A percentile compares a stretch with the other conserved stretches of the same genome.
Evolutionary conservation across 805 yeast species (phyloP).

Genomic region (Helenozyma baotianmanensis): DNA sequence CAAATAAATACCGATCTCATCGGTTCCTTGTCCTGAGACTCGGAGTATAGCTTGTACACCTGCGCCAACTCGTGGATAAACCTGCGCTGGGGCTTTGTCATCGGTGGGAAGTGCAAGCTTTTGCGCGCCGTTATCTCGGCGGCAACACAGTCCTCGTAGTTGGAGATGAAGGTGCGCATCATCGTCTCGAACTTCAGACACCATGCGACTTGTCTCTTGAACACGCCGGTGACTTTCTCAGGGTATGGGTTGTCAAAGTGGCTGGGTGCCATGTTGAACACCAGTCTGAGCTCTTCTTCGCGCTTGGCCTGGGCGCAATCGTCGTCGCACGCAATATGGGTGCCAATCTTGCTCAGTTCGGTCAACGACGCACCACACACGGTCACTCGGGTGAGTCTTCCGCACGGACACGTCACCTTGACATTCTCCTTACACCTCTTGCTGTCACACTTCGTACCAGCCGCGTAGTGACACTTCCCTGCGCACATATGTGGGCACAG

Average conservation of each 20-base stretch:
- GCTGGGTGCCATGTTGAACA: constrained; percentile 39
- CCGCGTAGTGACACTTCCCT: constrained; percentile 58
- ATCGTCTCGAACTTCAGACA: constrained; percentile 57
- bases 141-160: constrained; percentile 20
- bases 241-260: constrained; percentile 35
- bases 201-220: constrained; percentile 59
- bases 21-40: constrained; percentile 82
- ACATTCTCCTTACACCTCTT: constrained; percentile 50
- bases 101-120: constrained; percentile 63
- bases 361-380: constrained; percentile 54
- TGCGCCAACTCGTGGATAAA: constrained; percentile 68
- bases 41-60: constrained; percentile 54
- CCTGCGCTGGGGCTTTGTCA: constrained; percentile 63
- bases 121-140: constrained; percentile 22
- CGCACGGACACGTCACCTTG: constrained; percentile 59
- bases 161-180: constrained; percentile 45
- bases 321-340: constrained; percentile 58
- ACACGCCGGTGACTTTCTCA: constrained; percentile 44
- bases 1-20: constrained; percentile 64
- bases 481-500: constrained; percentile 69
- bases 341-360: constrained; percentile 29
- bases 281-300: constrained; percentile 57
- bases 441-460: constrained; percentile 42
- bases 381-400: constrained; percentile 42
- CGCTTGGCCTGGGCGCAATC: constrained; percentile 61